Evolutionary conservation across 208 protist species (phyloP).

Genomic region (Leishmania major): DNA sequence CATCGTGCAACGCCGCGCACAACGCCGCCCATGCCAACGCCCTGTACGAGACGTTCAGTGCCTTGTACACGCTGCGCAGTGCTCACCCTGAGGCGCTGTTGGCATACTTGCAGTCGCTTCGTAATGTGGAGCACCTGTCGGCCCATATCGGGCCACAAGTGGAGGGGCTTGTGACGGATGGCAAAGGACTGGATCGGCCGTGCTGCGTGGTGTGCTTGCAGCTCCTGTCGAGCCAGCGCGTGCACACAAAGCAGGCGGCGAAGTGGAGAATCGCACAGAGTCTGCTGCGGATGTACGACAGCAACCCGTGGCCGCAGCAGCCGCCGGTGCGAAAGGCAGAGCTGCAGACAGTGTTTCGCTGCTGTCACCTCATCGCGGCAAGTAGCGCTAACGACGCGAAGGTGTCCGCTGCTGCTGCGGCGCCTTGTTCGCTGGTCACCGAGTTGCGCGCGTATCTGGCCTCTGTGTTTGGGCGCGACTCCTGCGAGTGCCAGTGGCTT

Average conservation of each 20-base stretch:
- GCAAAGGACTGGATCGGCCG: conserved; percentile 60
- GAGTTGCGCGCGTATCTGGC: conserved; percentile 28
- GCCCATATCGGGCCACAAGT: conserved; percentile 37
- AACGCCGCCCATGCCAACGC: conserved; percentile 59
- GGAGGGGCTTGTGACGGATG: conserved; percentile 50
- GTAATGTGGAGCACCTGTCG: conserved; percentile 44
- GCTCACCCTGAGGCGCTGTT: conserved; percentile 73
- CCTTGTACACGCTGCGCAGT: conserved; percentile 51
- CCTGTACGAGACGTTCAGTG: conserved; percentile 39
- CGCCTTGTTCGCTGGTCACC: conserved; percentile 17
- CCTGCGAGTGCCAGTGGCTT: conserved; percentile 70
- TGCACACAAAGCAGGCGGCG: conserved; percentile 25
- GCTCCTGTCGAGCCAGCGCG: conserved; percentile 48
- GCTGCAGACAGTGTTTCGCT: conserved; percentile 82
- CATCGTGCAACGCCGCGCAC: conserved; percentile 57
- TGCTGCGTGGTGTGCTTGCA: conserved; percentile 75
- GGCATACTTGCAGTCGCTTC: conserved; percentile 72
- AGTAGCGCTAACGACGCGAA: neutral
- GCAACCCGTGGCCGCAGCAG: conserved; percentile 74
- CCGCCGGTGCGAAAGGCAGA: conserved; percentile 66
- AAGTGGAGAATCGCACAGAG: conserved; percentile 40
- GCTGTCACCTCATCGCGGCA: conserved; percentile 60
- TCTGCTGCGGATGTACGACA: conserved; percentile 58
- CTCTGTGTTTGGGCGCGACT: conserved; percentile 51
- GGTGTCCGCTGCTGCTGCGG: neutral